Percentiles rank a stretch among this genome's conserved stretches.
These are phyloP conservation scores for Bipolaris cookei DNA, from an alignment of 2,329 filamentous ascomycete genomes.

Conservation along the genomic window DNA sequence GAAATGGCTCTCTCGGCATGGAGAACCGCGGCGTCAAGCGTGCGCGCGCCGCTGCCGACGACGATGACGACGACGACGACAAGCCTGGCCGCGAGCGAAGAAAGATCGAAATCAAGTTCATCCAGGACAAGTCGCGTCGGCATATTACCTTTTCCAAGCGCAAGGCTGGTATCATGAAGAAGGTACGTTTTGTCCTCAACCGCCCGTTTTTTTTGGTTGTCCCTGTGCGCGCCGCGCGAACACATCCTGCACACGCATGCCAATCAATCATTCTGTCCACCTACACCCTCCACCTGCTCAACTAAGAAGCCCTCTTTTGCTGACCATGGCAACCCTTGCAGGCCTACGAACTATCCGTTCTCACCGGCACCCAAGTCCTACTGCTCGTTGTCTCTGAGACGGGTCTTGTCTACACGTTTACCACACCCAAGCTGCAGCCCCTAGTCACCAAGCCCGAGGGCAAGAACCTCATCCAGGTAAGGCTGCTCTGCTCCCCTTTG, in stretches of 20 bases:
- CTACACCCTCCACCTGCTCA: conserved; percentile 5
- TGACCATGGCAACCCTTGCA: conserved; percentile 48
- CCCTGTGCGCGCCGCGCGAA: conserved; percentile 15
- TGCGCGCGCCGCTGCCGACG: conserved; percentile 79
- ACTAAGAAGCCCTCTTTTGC: conserved; percentile 15
- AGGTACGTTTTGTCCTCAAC: conserved; percentile 67
- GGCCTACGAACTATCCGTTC: conserved; percentile 96
- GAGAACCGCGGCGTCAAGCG: conserved; percentile 86
- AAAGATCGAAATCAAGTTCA: conserved; percentile 99
- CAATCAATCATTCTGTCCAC: too few relatives aligned
- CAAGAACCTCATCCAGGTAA: conserved; percentile 98
- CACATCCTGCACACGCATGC: neutral
- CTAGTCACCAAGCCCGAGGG: conserved; percentile 98
- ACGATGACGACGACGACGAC: conserved; percentile 97
- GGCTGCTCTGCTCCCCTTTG: neutral
- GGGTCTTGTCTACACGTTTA: conserved; percentile 96
- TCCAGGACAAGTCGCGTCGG: conserved; percentile 98
- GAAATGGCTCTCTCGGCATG: conserved; percentile 58
- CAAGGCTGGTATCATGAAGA: conserved; percentile 99
- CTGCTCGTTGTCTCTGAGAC: conserved; percentile 97
- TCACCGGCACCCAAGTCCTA: conserved; percentile 96
- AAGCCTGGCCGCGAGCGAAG: conserved; percentile 96
- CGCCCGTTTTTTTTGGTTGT: neutral
- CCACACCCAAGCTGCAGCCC: conserved; percentile 96
- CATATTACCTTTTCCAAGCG: conserved; percentile 99